Evolutionary conservation across 441 rosid genomes (phyloP), one percentile per base, ranked within the genome.

Genomic region (Aquilaria agallochum): DNA sequence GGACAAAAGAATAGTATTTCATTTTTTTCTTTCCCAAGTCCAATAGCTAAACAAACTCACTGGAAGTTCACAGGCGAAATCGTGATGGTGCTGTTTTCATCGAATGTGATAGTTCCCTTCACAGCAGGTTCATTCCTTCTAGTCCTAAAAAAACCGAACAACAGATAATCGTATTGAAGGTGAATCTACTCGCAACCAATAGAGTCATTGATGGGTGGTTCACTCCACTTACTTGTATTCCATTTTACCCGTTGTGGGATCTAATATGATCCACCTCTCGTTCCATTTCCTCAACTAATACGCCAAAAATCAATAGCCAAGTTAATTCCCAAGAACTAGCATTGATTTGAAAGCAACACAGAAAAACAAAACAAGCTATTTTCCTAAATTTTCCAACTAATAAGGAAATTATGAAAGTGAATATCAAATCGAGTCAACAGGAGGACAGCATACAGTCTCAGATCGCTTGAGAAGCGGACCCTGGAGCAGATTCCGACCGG

Each of bases 391-490:
- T 40, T 10, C 45, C 45, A 40, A 40, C 45, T 40, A 2, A 10
- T 40, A 40, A 40, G 4, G 45, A 8, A 40, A 40, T 40, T 40
- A 40, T 40, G 45, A 40, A 40, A 40, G 9, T 40, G 45, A 40
- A 40, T 3, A 40, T 5, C 45, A 8, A 40, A 7, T 40, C 45
- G 2, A 40, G 0, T 40, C 45, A 58, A 31, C 5, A 30, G 33
- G 15, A 51, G 53, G 56, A 27, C 67, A 73, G 30, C 68, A 53
- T 77, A 90, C 99, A 59, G 98, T 92, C 82, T 95, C 99, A 50
- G 97, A 95, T 75, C 97, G 93, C 84, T 92, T 95, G 62, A 80
- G 91, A 64, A 95, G 96, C 2, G 99, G 99, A 53, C 97, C 98
- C 74, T 92, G 97, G 58, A 95, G 76, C 79, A 89, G 78, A 64